Percentiles rank a stretch among this genome's conserved stretches.
Conservation (phyloP, 768 basidiomycete species). For the Sarcodon sp. region DNA sequence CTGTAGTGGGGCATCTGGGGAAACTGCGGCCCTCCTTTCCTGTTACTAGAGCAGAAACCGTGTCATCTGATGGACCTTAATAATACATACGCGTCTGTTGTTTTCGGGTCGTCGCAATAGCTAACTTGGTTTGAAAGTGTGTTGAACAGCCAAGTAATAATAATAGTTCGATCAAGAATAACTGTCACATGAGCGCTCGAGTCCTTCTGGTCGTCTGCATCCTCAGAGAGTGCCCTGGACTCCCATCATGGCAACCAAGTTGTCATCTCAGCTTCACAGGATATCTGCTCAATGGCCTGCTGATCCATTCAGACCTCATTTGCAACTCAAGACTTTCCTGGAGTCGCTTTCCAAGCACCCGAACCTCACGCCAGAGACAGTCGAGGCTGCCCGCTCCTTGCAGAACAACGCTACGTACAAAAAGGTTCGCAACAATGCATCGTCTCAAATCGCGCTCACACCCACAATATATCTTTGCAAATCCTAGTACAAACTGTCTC, state of each 20-base stretch:
- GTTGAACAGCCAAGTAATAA: too few relatives aligned
- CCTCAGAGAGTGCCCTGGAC: conserved; percentile 12
- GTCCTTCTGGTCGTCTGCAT: not conserved
- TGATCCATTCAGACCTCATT: conserved; percentile 67
- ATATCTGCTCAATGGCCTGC: conserved; percentile 53
- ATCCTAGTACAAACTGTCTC: conserved; percentile 50
- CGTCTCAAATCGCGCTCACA: not conserved
- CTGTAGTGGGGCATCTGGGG: too few relatives aligned
- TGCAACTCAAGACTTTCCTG: conserved; percentile 60
- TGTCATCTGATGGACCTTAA: too few relatives aligned
- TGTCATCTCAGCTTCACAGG: conserved; percentile 34
- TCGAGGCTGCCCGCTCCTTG: conserved; percentile 44
- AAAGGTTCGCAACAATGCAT: conserved; percentile 27
- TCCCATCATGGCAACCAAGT: conserved; percentile 14
- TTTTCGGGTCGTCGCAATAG: too few relatives aligned
- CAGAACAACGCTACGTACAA: conserved; percentile 40
- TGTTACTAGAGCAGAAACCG: too few relatives aligned
- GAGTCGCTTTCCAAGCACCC: conserved; percentile 56
- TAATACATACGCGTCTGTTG: too few relatives aligned
- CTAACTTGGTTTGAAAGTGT: too few relatives aligned
- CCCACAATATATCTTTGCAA: not conserved
- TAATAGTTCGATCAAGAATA: too few relatives aligned
- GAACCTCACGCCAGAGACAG: conserved; percentile 45
- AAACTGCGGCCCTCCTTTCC: too few relatives aligned
- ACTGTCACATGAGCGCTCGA: too few relatives aligned